These are phyloP conservation scores for Balamuthia mandrillaris DNA, from an alignment of 208 protist species.

Conservation along the genomic window DNA sequence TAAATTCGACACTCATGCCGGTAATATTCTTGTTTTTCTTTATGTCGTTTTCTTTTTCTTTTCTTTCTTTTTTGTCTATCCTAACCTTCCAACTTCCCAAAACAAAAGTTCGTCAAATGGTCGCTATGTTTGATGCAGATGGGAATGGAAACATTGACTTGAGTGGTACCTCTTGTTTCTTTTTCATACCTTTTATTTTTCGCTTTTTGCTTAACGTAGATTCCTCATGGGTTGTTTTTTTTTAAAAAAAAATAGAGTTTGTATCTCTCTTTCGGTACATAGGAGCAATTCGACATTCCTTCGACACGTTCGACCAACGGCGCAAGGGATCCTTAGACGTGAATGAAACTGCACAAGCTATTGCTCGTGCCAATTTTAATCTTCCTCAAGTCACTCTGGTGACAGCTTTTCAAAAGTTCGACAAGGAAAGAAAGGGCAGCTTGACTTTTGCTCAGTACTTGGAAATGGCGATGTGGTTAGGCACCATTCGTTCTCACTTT, in stretches of 20 bases:
- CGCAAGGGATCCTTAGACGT: background rate
- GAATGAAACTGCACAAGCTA: background rate
- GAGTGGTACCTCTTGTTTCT: background rate
- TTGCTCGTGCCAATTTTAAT: background rate
- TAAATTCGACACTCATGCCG: background rate
- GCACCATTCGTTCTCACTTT: background rate
- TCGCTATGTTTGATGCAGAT: background rate
- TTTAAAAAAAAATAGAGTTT: background rate
- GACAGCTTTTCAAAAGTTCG: background rate
- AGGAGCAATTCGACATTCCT: background rate
- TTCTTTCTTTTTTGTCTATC: background rate
- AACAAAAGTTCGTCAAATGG: background rate
- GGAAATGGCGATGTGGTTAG: background rate
- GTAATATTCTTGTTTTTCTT: background rate
- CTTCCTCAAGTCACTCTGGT: background rate
- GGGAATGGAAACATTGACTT: background rate
- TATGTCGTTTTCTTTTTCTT: background rate
- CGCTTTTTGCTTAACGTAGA: background rate
- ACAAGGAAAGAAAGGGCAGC: background rate
- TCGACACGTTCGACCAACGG: background rate
- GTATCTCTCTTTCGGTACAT: conserved; percentile 2
- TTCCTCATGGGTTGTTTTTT: background rate
- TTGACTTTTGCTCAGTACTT: background rate
- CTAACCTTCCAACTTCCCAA: background rate
- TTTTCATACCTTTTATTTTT: background rate